Base-by-base conservation (phyloP, 164 flowering plant genomes). In the Tetrastigma voinierianum region DNA sequence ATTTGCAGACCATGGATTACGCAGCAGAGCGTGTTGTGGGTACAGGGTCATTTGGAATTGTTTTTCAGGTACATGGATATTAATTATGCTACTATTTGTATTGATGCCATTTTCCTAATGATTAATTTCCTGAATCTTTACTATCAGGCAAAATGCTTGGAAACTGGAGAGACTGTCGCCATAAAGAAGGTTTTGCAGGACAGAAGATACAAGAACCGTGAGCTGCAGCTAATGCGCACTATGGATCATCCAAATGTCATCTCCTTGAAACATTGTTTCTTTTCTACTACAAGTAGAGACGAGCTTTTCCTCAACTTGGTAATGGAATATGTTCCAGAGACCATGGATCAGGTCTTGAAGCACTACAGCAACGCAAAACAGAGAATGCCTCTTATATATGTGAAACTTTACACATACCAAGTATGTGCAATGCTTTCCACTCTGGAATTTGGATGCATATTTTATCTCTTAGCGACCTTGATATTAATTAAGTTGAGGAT, bases 141-240 rank as follows among this genome's bases (percentile, higher is more conserved):
- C 49, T 44, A 24, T 57, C 55, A 81, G 86, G 86, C 86, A 49
- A 81, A 81, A 75, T 83, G 86, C 70, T 72, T 79, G 73, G 86
- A 83, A 70, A 83, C 86, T 48, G 89, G n/a, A 15, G 89, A 87
- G 76, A 81, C 81, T 46, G 88, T 86, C n/a, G n/a, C 90, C 4
- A 86, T 86, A 59, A 86, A 86, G 76, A 87, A 87, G 83, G 89
- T 87, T 43, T 71, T 87, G 58, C 91, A 87, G 64, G 91, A 87
- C 71, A 78, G 76, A 70, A 77, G 92, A 76, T 86, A 87, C 65
- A 86, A 86, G 77, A 86, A 86, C 59, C 82, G 90, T 18, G 91
- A 87, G 69, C 73, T 87, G 66, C 87, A 84, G 70, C 59, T 80
- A 45, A 84, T 87, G 89, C 85, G 84, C 56, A 74, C 79, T 64